Conservation (phyloP, 352 stramenopile species). For the Proteromonas lacertae region DNA sequence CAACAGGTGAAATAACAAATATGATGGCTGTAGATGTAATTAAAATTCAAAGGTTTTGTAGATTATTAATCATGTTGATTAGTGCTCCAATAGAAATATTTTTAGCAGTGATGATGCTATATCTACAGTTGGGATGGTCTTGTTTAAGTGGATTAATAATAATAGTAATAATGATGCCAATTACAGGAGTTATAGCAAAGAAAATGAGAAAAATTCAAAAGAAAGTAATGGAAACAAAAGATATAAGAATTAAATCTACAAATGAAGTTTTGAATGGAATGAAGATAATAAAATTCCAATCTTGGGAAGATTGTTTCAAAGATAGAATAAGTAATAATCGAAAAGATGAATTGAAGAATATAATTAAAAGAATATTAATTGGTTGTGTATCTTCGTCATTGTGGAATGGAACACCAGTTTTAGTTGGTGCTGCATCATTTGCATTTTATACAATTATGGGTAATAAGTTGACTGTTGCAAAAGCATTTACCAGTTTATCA, state of each 20-base stretch:
- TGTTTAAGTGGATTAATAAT: constrained; percentile 6
- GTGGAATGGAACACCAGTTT: constrained; percentile 8
- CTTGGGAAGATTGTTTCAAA: constrained; percentile 12
- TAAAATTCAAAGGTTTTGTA: constrained; percentile 7
- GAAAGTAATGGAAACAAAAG: constrained; percentile 1
- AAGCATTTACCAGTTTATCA: constrained; percentile 41
- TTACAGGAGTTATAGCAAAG: constrained; percentile 3
- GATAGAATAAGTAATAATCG: constrained; percentile 9
- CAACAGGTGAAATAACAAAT: constrained; percentile 13
- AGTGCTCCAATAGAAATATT: constrained; percentile 4
- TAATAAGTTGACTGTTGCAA: constrained; percentile 16
- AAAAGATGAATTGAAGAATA: constrained; percentile 8
- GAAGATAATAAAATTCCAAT: constrained; percentile 14
- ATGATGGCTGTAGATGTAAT: constrained; percentile 11
- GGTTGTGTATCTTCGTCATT: too few species aligned
- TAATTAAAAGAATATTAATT: too few species aligned
- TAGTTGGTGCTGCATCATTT: constrained; percentile 12
- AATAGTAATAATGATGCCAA: constrained; percentile 1
- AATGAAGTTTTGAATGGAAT: constrained; percentile 11
- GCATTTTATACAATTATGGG: constrained; percentile 9
- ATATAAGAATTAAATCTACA: constrained; percentile 4
- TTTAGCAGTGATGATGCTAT: constrained; percentile 6
- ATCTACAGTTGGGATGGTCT: constrained; percentile 3
- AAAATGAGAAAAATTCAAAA: constrained; percentile 5
- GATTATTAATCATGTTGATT: constrained; percentile 7